A percentile compares a stretch with the other conserved stretches of the same genome.
Conservation (phyloP, 2,329 filamentous ascomycete species). For the Hymenoscyphus fructigenus region DNA sequence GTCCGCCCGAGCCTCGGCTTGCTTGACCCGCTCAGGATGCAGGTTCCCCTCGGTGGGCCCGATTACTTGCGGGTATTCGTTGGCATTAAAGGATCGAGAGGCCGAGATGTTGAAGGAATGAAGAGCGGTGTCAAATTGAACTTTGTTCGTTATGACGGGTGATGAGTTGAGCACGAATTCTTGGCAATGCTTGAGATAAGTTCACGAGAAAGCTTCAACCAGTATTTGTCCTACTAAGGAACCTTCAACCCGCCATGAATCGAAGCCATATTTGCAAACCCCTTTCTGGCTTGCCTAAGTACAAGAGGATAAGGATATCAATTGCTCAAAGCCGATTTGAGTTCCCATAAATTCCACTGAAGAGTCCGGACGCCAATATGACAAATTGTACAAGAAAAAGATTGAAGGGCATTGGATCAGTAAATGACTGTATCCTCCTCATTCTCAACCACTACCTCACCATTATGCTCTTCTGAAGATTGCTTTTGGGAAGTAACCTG, state of each 20-base stretch:
- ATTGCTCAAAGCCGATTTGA: slow-evolving; percentile 4
- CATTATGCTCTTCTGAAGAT: slow-evolving; percentile 65
- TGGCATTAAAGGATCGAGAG: background rate
- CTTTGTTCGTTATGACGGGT: background rate
- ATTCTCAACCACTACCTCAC: slow-evolving; percentile 77
- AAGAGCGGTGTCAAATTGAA: background rate
- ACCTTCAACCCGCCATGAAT: background rate
- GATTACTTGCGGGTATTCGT: background rate
- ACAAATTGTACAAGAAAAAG: slow-evolving; percentile 11
- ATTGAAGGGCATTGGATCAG: slow-evolving; percentile 41
- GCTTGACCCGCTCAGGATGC: background rate
- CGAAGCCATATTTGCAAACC: background rate
- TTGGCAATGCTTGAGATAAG: background rate
- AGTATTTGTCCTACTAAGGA: background rate
- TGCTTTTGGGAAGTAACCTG: slow-evolving; percentile 39
- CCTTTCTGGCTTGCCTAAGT: slow-evolving; percentile 2
- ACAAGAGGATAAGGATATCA: slow-evolving; percentile 12
- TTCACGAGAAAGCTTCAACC: background rate
- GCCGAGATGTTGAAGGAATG: background rate
- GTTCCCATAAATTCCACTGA: background rate
- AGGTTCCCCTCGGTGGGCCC: background rate
- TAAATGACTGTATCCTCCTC: slow-evolving; percentile 93
- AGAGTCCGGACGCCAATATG: slow-evolving; percentile 1
- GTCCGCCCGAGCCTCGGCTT: background rate
- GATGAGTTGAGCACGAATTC: background rate